phyloP scores from a whole-genome alignment of 1,284 basidiomycete genomes.

The Tremellales sp. region DNA sequence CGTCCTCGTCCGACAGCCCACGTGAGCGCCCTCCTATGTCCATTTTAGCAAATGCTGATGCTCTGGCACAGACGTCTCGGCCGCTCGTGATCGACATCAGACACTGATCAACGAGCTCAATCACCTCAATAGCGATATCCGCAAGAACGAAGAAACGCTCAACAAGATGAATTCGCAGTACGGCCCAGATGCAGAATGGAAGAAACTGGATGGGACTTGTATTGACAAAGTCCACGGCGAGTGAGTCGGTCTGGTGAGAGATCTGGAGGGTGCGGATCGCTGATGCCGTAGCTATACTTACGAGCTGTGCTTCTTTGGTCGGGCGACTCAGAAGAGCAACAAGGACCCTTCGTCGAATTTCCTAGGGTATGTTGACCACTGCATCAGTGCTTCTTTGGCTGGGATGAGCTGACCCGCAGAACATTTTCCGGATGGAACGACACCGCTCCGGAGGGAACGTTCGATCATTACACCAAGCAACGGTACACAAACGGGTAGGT shows the following conservation, averaged over 20 bases:
- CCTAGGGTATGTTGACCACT: constrained; percentile 64
- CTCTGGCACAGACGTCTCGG: constrained; percentile 37
- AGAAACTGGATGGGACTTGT: constrained; percentile 82
- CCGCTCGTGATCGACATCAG: constrained; percentile 58
- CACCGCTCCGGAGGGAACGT: constrained; percentile 58
- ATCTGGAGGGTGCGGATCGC: neutral
- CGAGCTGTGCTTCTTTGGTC: constrained; percentile 89
- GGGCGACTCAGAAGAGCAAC: constrained; percentile 82
- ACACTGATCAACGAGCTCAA: constrained; percentile 51
- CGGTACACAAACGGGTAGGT: constrained; percentile 67
- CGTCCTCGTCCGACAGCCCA: constrained; percentile 27
- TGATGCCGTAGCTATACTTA: constrained; percentile 74
- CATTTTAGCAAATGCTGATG: neutral
- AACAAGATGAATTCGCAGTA: constrained; percentile 60
- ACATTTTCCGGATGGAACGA: constrained; percentile 73
- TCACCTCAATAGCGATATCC: constrained; percentile 24
- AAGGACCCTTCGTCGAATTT: constrained; percentile 72
- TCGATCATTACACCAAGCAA: constrained; percentile 75
- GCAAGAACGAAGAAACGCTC: constrained; percentile 25
- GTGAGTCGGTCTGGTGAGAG: constrained; percentile 53
- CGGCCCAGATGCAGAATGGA: constrained; percentile 87
- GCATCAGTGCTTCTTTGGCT: neutral
- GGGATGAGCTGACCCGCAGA: constrained; percentile 46
- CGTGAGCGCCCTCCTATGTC: constrained; percentile 21
- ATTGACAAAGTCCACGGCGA: constrained; percentile 81